Evolutionary conservation across 805 yeast genomes (phyloP), one percentile per base, ranked within the genome.

Genomic region (Yamadazyma paraphyllophila): DNA sequence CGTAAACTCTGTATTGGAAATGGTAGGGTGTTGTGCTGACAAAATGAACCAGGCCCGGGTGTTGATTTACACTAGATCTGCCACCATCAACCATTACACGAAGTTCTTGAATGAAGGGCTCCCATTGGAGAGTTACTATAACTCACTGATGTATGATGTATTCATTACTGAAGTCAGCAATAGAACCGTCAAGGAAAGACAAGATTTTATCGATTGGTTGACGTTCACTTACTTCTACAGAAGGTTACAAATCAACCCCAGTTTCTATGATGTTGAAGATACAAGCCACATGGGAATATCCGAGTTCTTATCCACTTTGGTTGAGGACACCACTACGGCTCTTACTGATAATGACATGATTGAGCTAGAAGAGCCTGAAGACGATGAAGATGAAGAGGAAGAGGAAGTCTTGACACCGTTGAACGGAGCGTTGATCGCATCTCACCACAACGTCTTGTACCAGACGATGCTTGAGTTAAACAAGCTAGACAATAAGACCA

Each of bases 181-280:
- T 6, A 71, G 79, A 2, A 71, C 82, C 11, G 76, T 92, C 46
- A 74, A 71, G 38, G 72, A 78, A 7, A 81, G 86, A 58, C 97
- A 91, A 56, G 94, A 86, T 53, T 88, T 96, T 55, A 79, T 94
- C 48, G 97, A 92, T 57, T 89, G 96, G 95, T 58, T 94, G 29
- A 86, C 97, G 0, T 88, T 78, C 60, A 77, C 96, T 0, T 86
- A 82, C 54, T 86, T 91, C 57, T 94, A 88, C 64, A 73, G 95
- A 51, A 73, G 98, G 41, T 61, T 94, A 15, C 85, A 81, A 45
- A 74, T 78, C 30, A 94, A 94, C 61, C 97, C 99, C 3, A 81
- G 94, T 47, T 94, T 78, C 60, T 94, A 94, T 59, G 96, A 90
- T n/a, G 77, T 88, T 7, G 71, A 70, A 34, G 87, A 83, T 49